Evolutionary conservation across 2,329 filamentous ascomycete genomes (phyloP).

Genomic region (Coniochaeta sp.): DNA sequence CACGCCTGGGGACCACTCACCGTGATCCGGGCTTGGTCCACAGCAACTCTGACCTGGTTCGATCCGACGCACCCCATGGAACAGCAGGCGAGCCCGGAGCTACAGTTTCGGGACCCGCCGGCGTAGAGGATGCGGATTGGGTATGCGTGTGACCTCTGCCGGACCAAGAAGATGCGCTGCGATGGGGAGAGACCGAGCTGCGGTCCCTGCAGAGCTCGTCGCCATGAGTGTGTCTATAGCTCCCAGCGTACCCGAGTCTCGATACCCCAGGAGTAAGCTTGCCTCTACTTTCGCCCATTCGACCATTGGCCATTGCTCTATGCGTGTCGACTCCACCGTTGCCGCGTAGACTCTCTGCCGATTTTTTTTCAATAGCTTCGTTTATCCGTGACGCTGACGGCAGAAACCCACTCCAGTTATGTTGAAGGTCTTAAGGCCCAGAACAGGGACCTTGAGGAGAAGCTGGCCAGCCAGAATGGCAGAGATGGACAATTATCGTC

Average conservation of each 20-base stretch:
- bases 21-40: not conserved
- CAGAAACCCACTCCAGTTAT: not conserved
- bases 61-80: not conserved
- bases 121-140: not conserved
- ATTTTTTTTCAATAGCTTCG: not conserved
- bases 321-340: not conserved
- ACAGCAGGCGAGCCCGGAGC: not conserved
- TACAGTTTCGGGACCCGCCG: not conserved
- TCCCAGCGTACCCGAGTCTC: constrained; percentile 2
- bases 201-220: not conserved
- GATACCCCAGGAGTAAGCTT: constrained; percentile 2
- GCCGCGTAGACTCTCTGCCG: not conserved
- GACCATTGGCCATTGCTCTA: not conserved
- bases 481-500: not conserved
- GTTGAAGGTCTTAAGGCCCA: not conserved
- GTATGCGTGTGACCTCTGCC: constrained; percentile 2
- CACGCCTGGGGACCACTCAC: not conserved
- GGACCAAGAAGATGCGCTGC: constrained; percentile 2
- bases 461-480: not conserved
- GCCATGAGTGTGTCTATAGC: constrained; percentile 2
- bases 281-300: not conserved
- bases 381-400: not conserved
- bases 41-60: not conserved
- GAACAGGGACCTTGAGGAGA: not conserved
- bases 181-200: constrained; percentile 2